Evolutionary conservation across 495 filamentous ascomycete species (phyloP).

Genomic region (Xylaria venustula): DNA sequence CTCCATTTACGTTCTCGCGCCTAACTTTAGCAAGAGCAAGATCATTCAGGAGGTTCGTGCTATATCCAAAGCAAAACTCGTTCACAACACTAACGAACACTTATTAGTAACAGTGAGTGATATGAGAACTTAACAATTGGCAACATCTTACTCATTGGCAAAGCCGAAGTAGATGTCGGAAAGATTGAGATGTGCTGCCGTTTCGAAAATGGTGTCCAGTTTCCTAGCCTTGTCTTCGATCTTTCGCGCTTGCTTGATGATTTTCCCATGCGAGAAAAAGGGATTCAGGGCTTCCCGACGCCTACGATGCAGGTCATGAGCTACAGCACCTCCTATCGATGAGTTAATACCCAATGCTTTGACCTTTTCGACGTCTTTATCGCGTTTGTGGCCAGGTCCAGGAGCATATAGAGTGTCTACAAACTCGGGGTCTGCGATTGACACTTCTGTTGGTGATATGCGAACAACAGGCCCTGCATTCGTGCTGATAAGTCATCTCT

Average conservation of each 20-base stretch:
- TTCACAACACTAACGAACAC: slow-evolving; percentile 9
- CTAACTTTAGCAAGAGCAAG: background rate
- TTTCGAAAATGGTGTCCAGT: background rate
- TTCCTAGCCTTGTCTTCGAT: slow-evolving; percentile 4
- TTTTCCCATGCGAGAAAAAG: slow-evolving; percentile 11
- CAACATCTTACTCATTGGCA: slow-evolving; percentile 13
- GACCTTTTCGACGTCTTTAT: slow-evolving; percentile 5
- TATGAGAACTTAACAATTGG: too few species aligned
- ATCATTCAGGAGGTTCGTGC: slow-evolving; percentile 9
- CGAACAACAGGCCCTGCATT: slow-evolving; percentile 45
- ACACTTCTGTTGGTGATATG: slow-evolving; percentile 46
- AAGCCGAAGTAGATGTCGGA: slow-evolving; percentile 17
- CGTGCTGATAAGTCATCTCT: background rate
- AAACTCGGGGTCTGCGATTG: slow-evolving; percentile 44
- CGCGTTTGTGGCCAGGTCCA: background rate
- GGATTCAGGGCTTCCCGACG: slow-evolving; percentile 15
- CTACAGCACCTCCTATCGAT: slow-evolving; percentile 4
- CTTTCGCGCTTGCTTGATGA: background rate
- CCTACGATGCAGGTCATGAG: slow-evolving; percentile 15
- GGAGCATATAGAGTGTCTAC: slow-evolving; percentile 36
- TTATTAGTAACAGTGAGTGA: too few species aligned
- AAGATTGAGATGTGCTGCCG: background rate
- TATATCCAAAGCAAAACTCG: slow-evolving; percentile 17
- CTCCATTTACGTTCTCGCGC: slow-evolving; percentile 13
- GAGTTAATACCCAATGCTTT: slow-evolving; percentile 12